Evolutionary conservation across 2,329 filamentous ascomycete species (phyloP).

Genomic region (Colletotrichum siamense): DNA sequence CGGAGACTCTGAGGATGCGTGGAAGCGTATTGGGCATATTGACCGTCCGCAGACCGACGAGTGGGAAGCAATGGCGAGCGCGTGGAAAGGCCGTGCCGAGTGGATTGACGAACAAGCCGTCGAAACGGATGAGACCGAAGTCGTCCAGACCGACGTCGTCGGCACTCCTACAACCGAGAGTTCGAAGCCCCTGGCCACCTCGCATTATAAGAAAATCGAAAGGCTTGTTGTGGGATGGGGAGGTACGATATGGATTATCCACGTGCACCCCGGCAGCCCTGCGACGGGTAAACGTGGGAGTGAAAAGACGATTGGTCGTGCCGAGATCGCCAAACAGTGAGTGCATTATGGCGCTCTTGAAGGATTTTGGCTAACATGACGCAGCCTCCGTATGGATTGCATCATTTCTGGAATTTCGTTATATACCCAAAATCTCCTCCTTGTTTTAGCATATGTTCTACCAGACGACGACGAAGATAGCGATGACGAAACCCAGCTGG

Average conservation of each 20-base stretch:
- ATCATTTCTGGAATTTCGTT: slow-evolving; percentile 96
- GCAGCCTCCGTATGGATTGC: slow-evolving; percentile 90
- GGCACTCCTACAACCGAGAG: slow-evolving; percentile 52
- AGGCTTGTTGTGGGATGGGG: slow-evolving; percentile 95
- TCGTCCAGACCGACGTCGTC: slow-evolving; percentile 33
- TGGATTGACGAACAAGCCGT: slow-evolving; percentile 89
- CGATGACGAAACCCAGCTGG: slow-evolving; percentile 39
- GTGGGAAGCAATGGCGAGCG: slow-evolving; percentile 95
- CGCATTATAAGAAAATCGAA: slow-evolving; percentile 63
- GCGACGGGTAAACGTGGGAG: slow-evolving; percentile 70
- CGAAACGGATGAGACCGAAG: slow-evolving; percentile 71
- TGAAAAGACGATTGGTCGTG: slow-evolving; percentile 76
- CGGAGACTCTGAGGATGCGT: slow-evolving; percentile 80
- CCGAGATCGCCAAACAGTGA: slow-evolving; percentile 92
- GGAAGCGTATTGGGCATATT: slow-evolving; percentile 93
- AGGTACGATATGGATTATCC: slow-evolving; percentile 92
- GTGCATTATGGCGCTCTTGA: slow-evolving; percentile 35
- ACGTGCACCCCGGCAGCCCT: slow-evolving; percentile 80
- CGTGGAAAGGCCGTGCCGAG: slow-evolving; percentile 91
- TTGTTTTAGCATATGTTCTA: slow-evolving; percentile 89
- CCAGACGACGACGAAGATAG: slow-evolving; percentile 72
- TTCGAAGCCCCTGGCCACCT: slow-evolving; percentile 54
- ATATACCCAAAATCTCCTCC: slow-evolving; percentile 89
- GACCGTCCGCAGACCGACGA: slow-evolving; percentile 84
- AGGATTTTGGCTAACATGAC: slow-evolving; percentile 28